Base-by-base conservation (phyloP, 257 asterid species). In the Phtheirospermum japonicum region DNA sequence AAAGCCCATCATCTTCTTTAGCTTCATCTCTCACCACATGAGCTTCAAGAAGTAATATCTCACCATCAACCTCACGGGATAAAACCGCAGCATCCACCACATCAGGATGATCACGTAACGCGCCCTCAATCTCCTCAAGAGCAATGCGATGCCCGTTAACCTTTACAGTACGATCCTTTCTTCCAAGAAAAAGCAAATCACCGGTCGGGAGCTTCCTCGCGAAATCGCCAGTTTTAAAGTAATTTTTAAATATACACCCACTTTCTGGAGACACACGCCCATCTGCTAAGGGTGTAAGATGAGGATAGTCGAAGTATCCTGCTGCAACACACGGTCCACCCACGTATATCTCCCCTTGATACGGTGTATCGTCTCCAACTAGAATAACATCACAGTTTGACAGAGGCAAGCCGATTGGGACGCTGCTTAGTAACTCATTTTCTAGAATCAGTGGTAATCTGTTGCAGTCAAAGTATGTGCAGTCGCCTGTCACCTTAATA, bases 391-490 rank as follows among this genome's bases (percentile, higher is more conserved):
- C 79, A 76, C 97, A 92, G 73, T 85, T 89, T 34, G 79, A 69
- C 64, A 89, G 11, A 17, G 95, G 90, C 67, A 75, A 65, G 23
- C 98, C 97, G 61, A 92, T 76, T 8, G 98, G 98, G 59, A 92
- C 77, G 61, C 91, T 85, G 64, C 81, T 71, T 49, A 77, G 65
- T 37, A 60, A 74, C 77, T 83, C 83, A 61, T 76, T 74, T 71
- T 82, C 84, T 71, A 80, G 74, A 71, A 81, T 71, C 63, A 67
- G 54, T 7, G 95, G 79, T 80, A 92, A 77, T 72, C 80, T 73
- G 73, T 74, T 82, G 93, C 96, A 92, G 75, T 92, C 95, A 74
- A 92, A 92, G 77, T 84, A 88, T 33, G 95, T 86, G 79, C 98
- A 92, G 65, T 92, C 98, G 23, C 98, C 98, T 57, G 97, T 71